phyloP scores from a whole-genome alignment of 106 monocot species.

The Agapanthus africanus region DNA sequence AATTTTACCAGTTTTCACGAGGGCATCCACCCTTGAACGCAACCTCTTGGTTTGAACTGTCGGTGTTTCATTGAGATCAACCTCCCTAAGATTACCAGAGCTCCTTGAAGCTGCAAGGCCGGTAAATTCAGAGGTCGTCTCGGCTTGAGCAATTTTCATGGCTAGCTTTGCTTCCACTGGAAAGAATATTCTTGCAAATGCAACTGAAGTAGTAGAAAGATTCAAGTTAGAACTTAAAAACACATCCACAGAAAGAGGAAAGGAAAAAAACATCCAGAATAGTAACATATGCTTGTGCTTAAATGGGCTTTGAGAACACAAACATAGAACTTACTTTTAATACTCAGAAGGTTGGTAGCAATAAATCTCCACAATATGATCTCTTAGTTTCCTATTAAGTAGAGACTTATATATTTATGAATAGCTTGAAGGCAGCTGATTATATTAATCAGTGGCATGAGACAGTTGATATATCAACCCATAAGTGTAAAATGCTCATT shows the following conservation, averaged over 20 bases:
- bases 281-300: background rate
- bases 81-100: conserved; percentile 67
- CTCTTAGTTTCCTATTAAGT: background rate
- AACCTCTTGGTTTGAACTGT: conserved; percentile 50
- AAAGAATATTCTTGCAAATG: conserved; percentile 88
- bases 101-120: conserved; percentile 34
- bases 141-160: conserved; percentile 87
- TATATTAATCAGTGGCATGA: too few relatives aligned
- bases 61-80: conserved; percentile 93
- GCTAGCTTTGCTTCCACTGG: conserved; percentile 85
- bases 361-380: background rate
- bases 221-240: background rate
- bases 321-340: background rate
- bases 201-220: conserved; percentile 39
- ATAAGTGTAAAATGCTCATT: too few relatives aligned
- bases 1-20: conserved; percentile 71
- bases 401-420: too few relatives aligned
- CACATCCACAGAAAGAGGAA: background rate
- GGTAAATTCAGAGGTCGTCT: conserved; percentile 49
- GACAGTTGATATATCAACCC: too few relatives aligned
- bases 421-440: too few relatives aligned
- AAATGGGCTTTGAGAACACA: background rate
- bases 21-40: conserved; percentile 62
- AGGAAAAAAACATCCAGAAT: too few relatives aligned
- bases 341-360: background rate